phyloP scores from a whole-genome alignment of 768 basidiomycete species.

The Pulveroboletus frians region DNA sequence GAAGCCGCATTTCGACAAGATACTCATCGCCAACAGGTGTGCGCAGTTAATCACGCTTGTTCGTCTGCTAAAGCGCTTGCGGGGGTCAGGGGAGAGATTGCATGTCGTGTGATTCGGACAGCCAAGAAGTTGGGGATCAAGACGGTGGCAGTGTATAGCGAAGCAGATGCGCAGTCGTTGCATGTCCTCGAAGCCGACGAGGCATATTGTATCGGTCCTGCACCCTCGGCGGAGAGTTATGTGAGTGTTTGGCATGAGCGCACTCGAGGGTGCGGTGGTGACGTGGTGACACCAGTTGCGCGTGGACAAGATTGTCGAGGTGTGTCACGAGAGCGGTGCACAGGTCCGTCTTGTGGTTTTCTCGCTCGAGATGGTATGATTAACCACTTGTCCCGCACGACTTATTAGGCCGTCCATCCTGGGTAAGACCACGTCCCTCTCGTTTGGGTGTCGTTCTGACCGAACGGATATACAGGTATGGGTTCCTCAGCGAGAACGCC shows the following conservation, averaged over 20 bases:
- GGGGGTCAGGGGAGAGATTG: slow-evolving; percentile 78
- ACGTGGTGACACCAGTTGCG: slow-evolving; percentile 48
- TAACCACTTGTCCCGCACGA: neutral
- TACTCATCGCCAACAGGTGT: slow-evolving; percentile 83
- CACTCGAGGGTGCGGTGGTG: neutral
- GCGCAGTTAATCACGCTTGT: neutral
- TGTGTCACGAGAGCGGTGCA: slow-evolving; percentile 76
- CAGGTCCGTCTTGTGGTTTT: slow-evolving; percentile 47
- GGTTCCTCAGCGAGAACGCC: slow-evolving; percentile 91
- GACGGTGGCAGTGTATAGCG: slow-evolving; percentile 90
- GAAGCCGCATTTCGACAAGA: slow-evolving; percentile 78
- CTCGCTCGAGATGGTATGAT: neutral
- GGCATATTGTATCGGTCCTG: slow-evolving; percentile 91
- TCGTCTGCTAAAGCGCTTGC: neutral
- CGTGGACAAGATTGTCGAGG: slow-evolving; percentile 83
- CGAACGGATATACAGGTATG: slow-evolving; percentile 48
- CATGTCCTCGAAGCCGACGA: slow-evolving; percentile 87
- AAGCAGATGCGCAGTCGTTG: slow-evolving; percentile 73
- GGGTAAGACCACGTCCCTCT: slow-evolving; percentile 45
- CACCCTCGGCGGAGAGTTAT: slow-evolving; percentile 84
- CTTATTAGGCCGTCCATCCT: slow-evolving; percentile 78
- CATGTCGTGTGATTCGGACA: slow-evolving; percentile 90
- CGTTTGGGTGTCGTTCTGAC: neutral
- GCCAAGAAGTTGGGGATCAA: slow-evolving; percentile 82
- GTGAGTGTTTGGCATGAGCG: slow-evolving; percentile 40